These are phyloP conservation scores for Elsinoe arachidis DNA, from an alignment of 2,329 filamentous ascomycete species.

Conservation along the genomic window DNA sequence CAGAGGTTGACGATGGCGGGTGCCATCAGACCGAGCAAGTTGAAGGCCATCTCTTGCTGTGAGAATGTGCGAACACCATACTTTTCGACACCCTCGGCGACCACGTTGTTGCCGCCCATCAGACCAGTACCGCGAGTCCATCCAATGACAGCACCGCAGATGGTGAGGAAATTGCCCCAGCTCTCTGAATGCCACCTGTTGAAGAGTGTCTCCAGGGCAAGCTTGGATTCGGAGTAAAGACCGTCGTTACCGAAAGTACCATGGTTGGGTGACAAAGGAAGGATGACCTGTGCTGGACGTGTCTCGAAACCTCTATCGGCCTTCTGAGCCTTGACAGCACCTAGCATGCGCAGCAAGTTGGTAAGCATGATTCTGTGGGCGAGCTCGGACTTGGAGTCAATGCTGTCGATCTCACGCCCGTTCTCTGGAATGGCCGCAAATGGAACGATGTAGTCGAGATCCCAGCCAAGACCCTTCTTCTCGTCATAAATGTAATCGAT, in stretches of 20 bases:
- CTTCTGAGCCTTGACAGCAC: conserved; percentile 86
- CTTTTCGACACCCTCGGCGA: conserved; percentile 92
- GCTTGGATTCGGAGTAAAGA: conserved; percentile 96
- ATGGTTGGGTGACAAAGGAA: conserved; percentile 94
- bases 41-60: conserved; percentile 99
- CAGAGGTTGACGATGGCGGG: conserved; percentile 90
- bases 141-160: conserved; percentile 95
- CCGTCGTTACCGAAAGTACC: conserved; percentile 97
- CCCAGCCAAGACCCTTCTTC: conserved; percentile 96
- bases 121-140: conserved; percentile 98
- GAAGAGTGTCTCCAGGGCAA: conserved; percentile 93
- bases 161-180: conserved; percentile 95
- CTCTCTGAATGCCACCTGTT: conserved; percentile 97
- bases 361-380: conserved; percentile 99
- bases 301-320: conserved; percentile 81
- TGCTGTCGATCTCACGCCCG: conserved; percentile 89
- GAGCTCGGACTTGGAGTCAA: conserved; percentile 95
- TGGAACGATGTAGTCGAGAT: conserved; percentile 89
- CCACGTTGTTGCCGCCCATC: conserved; percentile 96
- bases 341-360: conserved; percentile 85
- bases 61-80: conserved; percentile 97
- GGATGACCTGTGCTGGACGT: conserved; percentile 88
- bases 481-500: conserved; percentile 93
- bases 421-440: conserved; percentile 98
- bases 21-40: conserved; percentile 90